A percentile compares a stretch with the other conserved stretches of the same genome.
These are phyloP conservation scores for Corchorus capsularis DNA, from an alignment of 345 rosid genomes.

Conservation along the genomic window DNA sequence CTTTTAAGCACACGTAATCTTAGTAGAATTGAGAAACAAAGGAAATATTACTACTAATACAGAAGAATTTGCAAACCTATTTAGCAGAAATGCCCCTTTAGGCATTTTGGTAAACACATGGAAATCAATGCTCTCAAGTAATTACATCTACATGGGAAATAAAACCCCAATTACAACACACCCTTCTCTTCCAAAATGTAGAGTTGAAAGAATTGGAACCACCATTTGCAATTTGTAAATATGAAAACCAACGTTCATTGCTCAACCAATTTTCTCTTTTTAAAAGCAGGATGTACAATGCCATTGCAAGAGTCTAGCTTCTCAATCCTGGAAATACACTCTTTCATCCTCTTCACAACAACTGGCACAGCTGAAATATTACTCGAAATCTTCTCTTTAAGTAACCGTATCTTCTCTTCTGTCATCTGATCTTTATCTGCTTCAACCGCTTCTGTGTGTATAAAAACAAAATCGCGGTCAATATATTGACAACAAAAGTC, in stretches of 20 bases:
- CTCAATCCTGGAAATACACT: constrained; percentile 53
- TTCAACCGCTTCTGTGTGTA: constrained; percentile 27
- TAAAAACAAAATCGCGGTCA: constrained; percentile 10
- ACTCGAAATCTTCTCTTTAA: constrained; percentile 49
- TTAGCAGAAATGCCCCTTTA: neutral
- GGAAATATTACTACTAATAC: neutral
- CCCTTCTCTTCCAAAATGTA: neutral
- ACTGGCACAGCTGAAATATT: constrained; percentile 49
- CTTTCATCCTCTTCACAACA: constrained; percentile 57
- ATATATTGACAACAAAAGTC: constrained; percentile 1
- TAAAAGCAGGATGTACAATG: constrained; percentile 60
- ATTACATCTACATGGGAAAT: neutral
- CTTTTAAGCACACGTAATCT: neutral
- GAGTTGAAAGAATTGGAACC: neutral
- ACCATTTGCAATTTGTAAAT: neutral
- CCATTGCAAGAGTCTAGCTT: constrained; percentile 45
- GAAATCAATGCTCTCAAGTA: neutral
- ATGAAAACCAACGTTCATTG: constrained; percentile 3
- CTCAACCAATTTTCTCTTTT: constrained; percentile 34
- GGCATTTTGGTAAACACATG: neutral
- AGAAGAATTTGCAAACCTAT: neutral
- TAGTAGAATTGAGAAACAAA: neutral
- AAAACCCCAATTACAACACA: neutral
- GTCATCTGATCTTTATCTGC: constrained; percentile 33
- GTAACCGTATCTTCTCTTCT: constrained; percentile 42